A percentile compares a stretch with the other conserved stretches of the same genome.
Conservation (phyloP, 768 basidiomycete species). For the Cantharellus cinnabarinus region DNA sequence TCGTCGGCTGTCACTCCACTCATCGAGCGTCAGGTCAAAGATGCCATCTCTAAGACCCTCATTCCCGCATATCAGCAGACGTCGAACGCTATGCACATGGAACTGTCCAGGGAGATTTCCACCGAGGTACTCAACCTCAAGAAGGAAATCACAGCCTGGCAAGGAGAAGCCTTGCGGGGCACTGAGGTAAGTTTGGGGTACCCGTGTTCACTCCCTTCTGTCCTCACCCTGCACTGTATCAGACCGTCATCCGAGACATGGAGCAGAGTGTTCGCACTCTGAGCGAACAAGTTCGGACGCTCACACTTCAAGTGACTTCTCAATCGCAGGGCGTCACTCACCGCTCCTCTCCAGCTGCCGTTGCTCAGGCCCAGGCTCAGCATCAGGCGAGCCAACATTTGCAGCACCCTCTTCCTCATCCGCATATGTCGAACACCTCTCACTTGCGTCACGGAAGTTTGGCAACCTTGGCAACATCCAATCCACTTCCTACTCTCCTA, state of each 20-base stretch:
- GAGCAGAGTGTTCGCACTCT: slow-evolving; percentile 57
- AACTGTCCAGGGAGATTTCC: slow-evolving; percentile 53
- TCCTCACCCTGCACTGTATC: slow-evolving; percentile 5
- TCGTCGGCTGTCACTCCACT: slow-evolving; percentile 51
- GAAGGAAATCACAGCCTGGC: slow-evolving; percentile 63
- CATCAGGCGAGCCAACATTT: neutral
- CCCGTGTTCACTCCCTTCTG: neutral
- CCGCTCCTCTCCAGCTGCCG: neutral
- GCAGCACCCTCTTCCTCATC: slow-evolving; percentile 1
- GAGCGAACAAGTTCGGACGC: slow-evolving; percentile 66
- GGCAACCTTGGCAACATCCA: neutral
- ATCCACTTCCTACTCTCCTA: slow-evolving; percentile 1
- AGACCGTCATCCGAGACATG: slow-evolving; percentile 62
- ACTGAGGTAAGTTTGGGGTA: slow-evolving; percentile 41
- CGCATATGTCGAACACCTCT: neutral
- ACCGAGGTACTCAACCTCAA: slow-evolving; percentile 58
- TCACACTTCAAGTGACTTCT: slow-evolving; percentile 29
- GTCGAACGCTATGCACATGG: slow-evolving; percentile 59
- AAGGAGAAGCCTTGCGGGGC: slow-evolving; percentile 51
- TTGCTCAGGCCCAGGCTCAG: neutral
- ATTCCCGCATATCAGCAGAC: slow-evolving; percentile 59
- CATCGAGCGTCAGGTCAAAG: slow-evolving; percentile 68
- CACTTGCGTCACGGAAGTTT: slow-evolving; percentile 2
- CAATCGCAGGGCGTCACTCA: slow-evolving; percentile 15
- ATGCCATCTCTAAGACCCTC: slow-evolving; percentile 49